Evolutionary conservation across 768 basidiomycete species (phyloP).

Genomic region (Flagelloscypha sp.): DNA sequence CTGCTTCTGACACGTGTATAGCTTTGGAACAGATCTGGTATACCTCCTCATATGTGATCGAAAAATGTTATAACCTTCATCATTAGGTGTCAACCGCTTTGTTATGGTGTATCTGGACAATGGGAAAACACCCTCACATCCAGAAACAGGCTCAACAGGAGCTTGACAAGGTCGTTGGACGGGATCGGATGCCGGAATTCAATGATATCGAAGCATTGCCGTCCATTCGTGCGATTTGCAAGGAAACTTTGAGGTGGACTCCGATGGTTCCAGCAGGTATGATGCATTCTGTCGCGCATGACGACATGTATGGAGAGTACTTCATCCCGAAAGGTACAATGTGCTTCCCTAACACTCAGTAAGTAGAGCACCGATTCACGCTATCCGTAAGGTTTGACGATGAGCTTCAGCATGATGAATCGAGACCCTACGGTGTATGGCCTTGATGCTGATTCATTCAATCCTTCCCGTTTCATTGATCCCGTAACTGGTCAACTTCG

Average conservation of each 20-base stretch:
- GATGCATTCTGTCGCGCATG: slow-evolving; percentile 15
- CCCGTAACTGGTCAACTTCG: slow-evolving; percentile 2
- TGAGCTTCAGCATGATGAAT: slow-evolving; percentile 12
- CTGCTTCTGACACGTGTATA: too few species aligned
- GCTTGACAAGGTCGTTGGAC: slow-evolving; percentile 14
- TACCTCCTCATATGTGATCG: too few species aligned
- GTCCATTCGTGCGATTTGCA: slow-evolving; percentile 12
- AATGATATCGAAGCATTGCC: slow-evolving; percentile 9
- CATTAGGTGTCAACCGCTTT: too few species aligned
- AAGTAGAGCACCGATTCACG: slow-evolving; percentile 3
- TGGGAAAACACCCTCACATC: slow-evolving; percentile 13
- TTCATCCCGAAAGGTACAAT: slow-evolving; percentile 8
- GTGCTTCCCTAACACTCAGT: slow-evolving; percentile 4
- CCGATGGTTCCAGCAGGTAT: slow-evolving; percentile 7
- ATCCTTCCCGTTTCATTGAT: slow-evolving; percentile 15
- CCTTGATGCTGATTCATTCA: slow-evolving; percentile 14
- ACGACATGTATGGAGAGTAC: slow-evolving; percentile 7
- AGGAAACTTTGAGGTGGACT: slow-evolving; percentile 12
- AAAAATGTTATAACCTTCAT: too few species aligned
- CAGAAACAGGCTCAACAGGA: slow-evolving; percentile 16
- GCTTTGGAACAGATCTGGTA: too few species aligned
- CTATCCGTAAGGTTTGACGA: neutral
- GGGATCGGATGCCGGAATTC: slow-evolving; percentile 12
- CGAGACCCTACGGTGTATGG: slow-evolving; percentile 14
- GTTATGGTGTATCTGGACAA: slow-evolving; percentile 15